These are phyloP conservation scores for Microcyclospora tardicrescens DNA, from an alignment of 2,329 filamentous ascomycete species.

Conservation along the genomic window DNA sequence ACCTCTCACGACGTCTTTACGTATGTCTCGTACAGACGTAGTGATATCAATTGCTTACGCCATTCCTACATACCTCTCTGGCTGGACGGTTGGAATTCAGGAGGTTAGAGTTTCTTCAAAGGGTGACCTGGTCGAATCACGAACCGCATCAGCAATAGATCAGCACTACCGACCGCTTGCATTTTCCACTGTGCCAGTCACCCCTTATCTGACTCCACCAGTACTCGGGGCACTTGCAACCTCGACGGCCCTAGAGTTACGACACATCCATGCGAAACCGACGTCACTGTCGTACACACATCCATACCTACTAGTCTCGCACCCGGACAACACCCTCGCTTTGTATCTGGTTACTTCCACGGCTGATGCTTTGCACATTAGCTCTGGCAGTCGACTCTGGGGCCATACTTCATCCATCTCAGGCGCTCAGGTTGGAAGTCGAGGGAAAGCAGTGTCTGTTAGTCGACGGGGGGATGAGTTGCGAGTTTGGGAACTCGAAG, in stretches of 20 bases:
- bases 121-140: constrained; percentile 37
- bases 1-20: constrained; percentile 70
- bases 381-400: constrained; percentile 65
- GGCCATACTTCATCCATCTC: constrained; percentile 85
- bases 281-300: constrained; percentile 48
- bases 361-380: constrained; percentile 51
- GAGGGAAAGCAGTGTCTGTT: constrained; percentile 83
- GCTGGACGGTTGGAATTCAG: constrained; percentile 87
- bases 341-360: constrained; percentile 71
- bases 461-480: constrained; percentile 56
- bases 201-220: constrained; percentile 13
- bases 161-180: constrained; percentile 32
- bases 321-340: constrained; percentile 78
- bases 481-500: constrained; percentile 81
- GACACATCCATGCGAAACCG: constrained; percentile 28
- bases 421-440: constrained; percentile 68
- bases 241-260: constrained; percentile 12
- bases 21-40: constrained; percentile 49
- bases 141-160: constrained; percentile 38
- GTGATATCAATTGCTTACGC: constrained; percentile 82
- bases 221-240: constrained; percentile 6
- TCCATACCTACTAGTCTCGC: constrained; percentile 71
- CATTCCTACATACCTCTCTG: constrained; percentile 59
- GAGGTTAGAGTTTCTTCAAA: constrained; percentile 56
- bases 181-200: constrained; percentile 18